Evolutionary conservation across 192 early-diverging fungal species (phyloP).

Genomic region (Linderina pennispora): DNA sequence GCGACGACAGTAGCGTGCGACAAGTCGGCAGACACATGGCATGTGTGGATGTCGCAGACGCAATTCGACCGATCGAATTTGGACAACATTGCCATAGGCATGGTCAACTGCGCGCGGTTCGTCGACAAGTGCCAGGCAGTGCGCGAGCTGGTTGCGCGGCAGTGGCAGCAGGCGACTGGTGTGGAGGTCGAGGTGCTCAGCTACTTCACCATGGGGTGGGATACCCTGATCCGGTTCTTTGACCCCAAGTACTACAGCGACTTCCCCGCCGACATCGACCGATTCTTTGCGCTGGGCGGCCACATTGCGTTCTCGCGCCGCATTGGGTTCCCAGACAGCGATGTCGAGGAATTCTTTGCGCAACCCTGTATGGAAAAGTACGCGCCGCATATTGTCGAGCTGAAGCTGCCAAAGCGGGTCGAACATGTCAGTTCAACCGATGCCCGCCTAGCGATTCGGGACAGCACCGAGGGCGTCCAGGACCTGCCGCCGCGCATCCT

Average conservation of each 20-base stretch:
- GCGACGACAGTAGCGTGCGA: slow-evolving; percentile 33
- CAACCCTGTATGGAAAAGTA: slow-evolving; percentile 6
- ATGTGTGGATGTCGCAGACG: slow-evolving; percentile 26
- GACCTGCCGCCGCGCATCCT: slow-evolving; percentile 42
- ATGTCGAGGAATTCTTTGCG: slow-evolving; percentile 35
- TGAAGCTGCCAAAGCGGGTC: slow-evolving; percentile 38
- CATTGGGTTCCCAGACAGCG: slow-evolving; percentile 19
- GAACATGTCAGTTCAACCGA: slow-evolving; percentile 35
- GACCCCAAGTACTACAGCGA: slow-evolving; percentile 66
- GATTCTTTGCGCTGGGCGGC: slow-evolving; percentile 53
- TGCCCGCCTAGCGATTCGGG: slow-evolving; percentile 25
- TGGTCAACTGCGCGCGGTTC: slow-evolving; percentile 58
- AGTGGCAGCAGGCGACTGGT: slow-evolving; percentile 6
- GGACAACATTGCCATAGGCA: slow-evolving; percentile 49
- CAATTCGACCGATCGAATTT: slow-evolving; percentile 24
- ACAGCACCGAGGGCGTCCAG: slow-evolving; percentile 31
- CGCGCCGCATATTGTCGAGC: slow-evolving; percentile 26
- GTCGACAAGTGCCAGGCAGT: slow-evolving; percentile 56
- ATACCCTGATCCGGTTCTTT: slow-evolving; percentile 71
- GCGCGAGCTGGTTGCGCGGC: slow-evolving; percentile 5
- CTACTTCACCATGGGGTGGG: slow-evolving; percentile 75
- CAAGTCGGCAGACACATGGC: slow-evolving; percentile 33
- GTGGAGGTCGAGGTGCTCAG: slow-evolving; percentile 5
- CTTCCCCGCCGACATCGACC: slow-evolving; percentile 37
- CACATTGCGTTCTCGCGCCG: slow-evolving; percentile 38